These are phyloP conservation scores for Cyclotella distinguenda DNA, from an alignment of 108 stramenopile genomes.

Conservation along the genomic window DNA sequence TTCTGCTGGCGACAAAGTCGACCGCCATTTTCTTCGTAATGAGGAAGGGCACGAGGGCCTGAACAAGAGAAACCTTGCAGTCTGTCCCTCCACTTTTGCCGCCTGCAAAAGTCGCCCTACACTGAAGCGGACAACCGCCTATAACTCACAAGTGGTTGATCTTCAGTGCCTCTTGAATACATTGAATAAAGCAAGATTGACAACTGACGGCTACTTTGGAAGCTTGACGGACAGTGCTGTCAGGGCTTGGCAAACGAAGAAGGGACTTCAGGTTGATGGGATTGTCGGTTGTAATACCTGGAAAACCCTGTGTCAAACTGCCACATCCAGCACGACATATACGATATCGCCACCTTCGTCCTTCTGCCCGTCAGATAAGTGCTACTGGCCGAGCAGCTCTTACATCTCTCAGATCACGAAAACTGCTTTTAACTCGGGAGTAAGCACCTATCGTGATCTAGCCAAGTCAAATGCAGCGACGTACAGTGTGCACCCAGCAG, in stretches of 20 bases:
- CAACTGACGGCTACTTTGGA: conserved; percentile 10
- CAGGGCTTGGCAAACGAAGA: conserved; percentile 1
- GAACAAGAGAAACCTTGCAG: too few relatives aligned
- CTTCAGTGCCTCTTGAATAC: too few relatives aligned
- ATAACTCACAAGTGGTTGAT: too few relatives aligned
- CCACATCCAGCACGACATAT: not conserved
- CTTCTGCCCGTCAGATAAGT: not conserved
- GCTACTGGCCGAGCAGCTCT: conserved; percentile 2
- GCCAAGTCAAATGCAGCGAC: conserved; percentile 6
- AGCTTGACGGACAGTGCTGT: not conserved
- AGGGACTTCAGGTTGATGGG: conserved; percentile 2
- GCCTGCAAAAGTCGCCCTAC: too few relatives aligned
- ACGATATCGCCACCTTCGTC: conserved; percentile 1
- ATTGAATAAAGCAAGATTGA: not conserved
- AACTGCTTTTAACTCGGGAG: conserved; percentile 10
- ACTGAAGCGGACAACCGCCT: too few relatives aligned
- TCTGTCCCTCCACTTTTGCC: too few relatives aligned
- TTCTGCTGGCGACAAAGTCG: too few relatives aligned
- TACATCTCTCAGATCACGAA: conserved; percentile 4
- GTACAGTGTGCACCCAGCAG: conserved; percentile 5
- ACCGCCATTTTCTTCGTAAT: too few relatives aligned
- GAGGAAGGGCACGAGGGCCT: too few relatives aligned
- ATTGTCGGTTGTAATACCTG: conserved; percentile 8
- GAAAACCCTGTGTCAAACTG: conserved; percentile 1
- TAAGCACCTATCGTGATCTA: not conserved